Conservation (phyloP, 495 filamentous ascomycete species). For the Monascus purpureus region DNA sequence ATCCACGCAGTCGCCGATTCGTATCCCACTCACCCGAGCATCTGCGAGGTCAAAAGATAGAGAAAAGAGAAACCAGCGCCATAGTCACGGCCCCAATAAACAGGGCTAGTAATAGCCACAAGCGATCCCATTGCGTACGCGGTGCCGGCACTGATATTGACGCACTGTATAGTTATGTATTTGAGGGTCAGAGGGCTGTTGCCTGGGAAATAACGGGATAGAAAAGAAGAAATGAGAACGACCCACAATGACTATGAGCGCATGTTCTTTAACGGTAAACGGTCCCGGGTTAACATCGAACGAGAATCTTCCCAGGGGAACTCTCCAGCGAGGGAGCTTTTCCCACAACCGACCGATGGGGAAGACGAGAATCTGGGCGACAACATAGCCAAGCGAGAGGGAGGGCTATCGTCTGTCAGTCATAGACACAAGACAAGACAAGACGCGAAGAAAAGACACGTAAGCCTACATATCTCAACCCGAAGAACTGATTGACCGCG, state of each 20-base stretch:
- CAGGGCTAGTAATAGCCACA: conserved; percentile 34
- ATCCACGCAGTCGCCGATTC: neutral
- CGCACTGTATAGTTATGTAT: conserved; percentile 5
- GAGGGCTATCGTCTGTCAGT: conserved; percentile 49
- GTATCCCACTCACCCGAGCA: conserved; percentile 35
- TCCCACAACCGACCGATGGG: conserved; percentile 31
- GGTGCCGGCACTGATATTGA: conserved; percentile 15
- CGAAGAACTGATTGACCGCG: conserved; percentile 15
- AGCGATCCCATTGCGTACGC: conserved; percentile 50
- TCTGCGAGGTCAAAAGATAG: conserved; percentile 48
- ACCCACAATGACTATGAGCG: conserved; percentile 50
- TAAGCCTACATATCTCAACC: conserved; percentile 17
- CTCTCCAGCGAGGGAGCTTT: conserved; percentile 42
- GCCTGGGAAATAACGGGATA: neutral
- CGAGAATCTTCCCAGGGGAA: conserved; percentile 41
- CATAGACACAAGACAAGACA: too few relatives aligned
- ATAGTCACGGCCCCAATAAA: conserved; percentile 47
- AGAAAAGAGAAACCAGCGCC: conserved; percentile 49
- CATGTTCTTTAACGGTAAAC: conserved; percentile 59
- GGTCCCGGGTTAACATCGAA: conserved; percentile 42
- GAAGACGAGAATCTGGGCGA: conserved; percentile 51
- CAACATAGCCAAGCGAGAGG: conserved; percentile 54
- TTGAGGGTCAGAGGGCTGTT: neutral
- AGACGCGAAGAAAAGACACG: too few relatives aligned
- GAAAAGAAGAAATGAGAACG: conserved; percentile 5